Evolutionary conservation across 345 rosid genomes (phyloP).

Genomic region (Sisymbrium irio): DNA sequence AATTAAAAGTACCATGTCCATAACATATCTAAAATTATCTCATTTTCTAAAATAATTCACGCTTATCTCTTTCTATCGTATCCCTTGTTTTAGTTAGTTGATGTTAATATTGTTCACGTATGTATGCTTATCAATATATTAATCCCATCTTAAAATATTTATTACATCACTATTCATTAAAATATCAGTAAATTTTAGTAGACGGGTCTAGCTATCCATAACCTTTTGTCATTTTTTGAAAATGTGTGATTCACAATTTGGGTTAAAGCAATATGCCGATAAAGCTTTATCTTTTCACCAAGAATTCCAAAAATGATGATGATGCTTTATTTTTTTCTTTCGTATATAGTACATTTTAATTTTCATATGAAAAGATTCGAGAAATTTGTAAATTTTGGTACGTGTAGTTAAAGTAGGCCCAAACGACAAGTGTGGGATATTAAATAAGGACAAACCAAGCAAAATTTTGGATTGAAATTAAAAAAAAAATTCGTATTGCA

Average conservation of each 20-base stretch:
- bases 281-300: background rate
- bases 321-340: background rate
- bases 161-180: background rate
- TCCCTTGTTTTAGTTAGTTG: slow-evolving; percentile 19
- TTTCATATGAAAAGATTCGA: background rate
- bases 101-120: background rate
- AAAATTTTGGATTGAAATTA: slow-evolving; percentile 9
- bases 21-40: slow-evolving; percentile 18
- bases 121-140: background rate
- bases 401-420: slow-evolving; percentile 12
- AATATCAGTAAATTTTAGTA: background rate
- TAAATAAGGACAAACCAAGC: background rate
- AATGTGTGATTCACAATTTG: background rate
- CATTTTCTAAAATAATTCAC: background rate
- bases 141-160: background rate
- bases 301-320: slow-evolving; percentile 2
- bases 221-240: background rate
- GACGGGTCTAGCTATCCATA: too few relatives aligned
- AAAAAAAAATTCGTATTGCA: slow-evolving; percentile 20
- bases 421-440: slow-evolving; percentile 10
- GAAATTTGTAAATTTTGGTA: background rate
- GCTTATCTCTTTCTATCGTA: background rate
- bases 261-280: background rate
- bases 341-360: background rate
- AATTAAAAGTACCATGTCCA: background rate